Percentiles rank a stretch among this genome's conserved stretches.
Conservation (phyloP, 805 yeast species). For the Saturnispora mendoncae region DNA sequence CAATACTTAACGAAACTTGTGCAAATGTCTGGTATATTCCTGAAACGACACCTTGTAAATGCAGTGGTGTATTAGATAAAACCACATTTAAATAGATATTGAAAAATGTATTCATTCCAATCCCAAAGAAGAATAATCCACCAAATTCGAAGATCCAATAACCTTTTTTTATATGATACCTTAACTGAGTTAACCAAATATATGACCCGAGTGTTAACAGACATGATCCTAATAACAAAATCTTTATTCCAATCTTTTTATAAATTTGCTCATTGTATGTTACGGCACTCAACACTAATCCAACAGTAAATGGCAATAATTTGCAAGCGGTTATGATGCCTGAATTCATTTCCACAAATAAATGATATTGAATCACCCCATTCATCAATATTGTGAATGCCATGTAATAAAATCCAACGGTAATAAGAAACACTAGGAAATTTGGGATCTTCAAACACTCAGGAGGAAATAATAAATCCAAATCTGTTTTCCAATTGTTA, state of each 20-base stretch:
- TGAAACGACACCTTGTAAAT: constrained; percentile 17
- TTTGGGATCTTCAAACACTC: constrained; percentile 17
- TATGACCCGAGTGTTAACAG: constrained; percentile 11
- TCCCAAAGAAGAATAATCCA: constrained; percentile 18
- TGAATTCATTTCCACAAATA: constrained; percentile 25
- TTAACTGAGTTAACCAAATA: constrained; percentile 18
- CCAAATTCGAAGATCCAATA: constrained; percentile 23
- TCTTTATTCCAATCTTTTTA: constrained; percentile 18
- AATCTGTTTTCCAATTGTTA: constrained; percentile 14
- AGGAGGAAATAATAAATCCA: constrained; percentile 19
- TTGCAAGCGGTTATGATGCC: constrained; percentile 32
- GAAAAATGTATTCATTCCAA: constrained; percentile 25
- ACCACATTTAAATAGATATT: constrained; percentile 28
- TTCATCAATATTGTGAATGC: constrained; percentile 9
- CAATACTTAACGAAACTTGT: constrained; percentile 14
- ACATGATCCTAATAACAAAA: constrained; percentile 13
- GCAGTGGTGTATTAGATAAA: constrained; percentile 18
- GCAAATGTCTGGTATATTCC: constrained; percentile 16
- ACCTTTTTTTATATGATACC: constrained; percentile 14
- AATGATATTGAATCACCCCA: constrained; percentile 16
- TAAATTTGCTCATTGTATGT: constrained; percentile 15
- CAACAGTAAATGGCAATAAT: constrained; percentile 28
- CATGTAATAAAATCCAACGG: constrained; percentile 9
- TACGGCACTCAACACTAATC: constrained; percentile 24
- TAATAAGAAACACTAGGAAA: constrained; percentile 15